A percentile compares a stretch with the other conserved stretches of the same genome.
phyloP scores from a whole-genome alignment of 116 monocot genomes.

The Posidonia oceanica region DNA sequence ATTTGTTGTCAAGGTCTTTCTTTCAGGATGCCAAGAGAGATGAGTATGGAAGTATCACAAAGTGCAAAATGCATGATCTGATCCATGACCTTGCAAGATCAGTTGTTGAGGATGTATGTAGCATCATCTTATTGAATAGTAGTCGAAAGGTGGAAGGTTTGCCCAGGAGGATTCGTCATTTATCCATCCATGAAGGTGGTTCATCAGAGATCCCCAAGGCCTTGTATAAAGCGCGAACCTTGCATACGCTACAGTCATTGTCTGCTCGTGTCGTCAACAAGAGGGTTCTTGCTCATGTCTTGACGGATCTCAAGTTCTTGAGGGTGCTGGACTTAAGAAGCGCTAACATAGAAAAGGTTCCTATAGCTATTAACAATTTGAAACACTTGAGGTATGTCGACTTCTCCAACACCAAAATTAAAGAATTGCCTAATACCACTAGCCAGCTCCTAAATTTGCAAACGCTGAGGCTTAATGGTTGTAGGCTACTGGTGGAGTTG shows the following conservation, averaged over 20 bases:
- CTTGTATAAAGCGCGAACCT: background rate
- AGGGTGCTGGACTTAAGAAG: no score
- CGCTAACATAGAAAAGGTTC: no score
- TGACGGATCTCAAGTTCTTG: no score
- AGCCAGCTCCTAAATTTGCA: conserved; percentile 8
- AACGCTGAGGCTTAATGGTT: background rate
- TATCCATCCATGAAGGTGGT: background rate
- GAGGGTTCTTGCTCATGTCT: no score
- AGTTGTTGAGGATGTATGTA: background rate
- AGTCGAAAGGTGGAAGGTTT: background rate
- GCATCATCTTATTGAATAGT: background rate
- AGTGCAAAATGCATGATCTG: conserved; percentile 14
- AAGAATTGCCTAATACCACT: background rate
- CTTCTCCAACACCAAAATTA: background rate
- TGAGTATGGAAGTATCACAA: background rate
- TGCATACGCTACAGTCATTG: background rate
- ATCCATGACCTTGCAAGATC: conserved; percentile 12
- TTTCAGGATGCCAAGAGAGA: conserved; percentile 3
- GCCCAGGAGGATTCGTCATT: background rate
- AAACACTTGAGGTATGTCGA: no score
- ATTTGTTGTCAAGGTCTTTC: conserved; percentile 6
- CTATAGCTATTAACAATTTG: no score
- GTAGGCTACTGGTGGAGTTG: background rate
- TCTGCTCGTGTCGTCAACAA: background rate
- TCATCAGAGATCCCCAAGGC: background rate